These are phyloP conservation scores for Oryza meridionalis DNA, from an alignment of 176 grass and related monocot species.

Conservation along the genomic window DNA sequence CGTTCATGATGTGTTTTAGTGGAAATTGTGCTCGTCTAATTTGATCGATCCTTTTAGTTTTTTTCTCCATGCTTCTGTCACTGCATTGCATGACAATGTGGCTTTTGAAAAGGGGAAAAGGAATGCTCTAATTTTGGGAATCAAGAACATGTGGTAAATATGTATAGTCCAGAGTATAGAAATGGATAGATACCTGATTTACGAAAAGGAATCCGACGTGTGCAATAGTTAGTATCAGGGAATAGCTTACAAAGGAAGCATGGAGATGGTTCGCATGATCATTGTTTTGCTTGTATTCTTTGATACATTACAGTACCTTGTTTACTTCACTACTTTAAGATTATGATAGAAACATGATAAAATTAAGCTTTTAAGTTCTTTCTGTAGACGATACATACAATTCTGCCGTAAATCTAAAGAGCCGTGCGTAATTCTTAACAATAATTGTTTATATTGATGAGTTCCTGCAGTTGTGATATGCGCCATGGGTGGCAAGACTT, in stretches of 20 bases:
- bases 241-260: background rate
- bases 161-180: background rate
- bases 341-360: background rate
- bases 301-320: background rate
- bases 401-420: constrained; percentile 22
- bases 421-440: background rate
- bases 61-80: background rate
- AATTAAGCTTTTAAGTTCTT: constrained; percentile 3
- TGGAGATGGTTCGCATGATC: background rate
- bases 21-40: background rate
- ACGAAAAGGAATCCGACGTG: background rate
- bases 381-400: constrained; percentile 14
- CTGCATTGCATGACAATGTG: background rate
- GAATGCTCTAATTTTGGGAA: background rate
- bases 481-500: constrained; percentile 65
- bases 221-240: background rate
- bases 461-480: constrained; percentile 44
- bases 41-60: background rate
- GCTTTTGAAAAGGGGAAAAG: background rate
- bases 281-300: background rate
- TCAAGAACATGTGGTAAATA: background rate
- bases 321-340: constrained; percentile 23
- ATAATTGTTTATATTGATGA: background rate
- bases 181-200: background rate
- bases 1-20: background rate